Percentiles rank a stretch among this genome's conserved stretches.
phyloP scores from a whole-genome alignment of 2,329 filamentous ascomycete species.

The Geoglossum cookeanum region DNA sequence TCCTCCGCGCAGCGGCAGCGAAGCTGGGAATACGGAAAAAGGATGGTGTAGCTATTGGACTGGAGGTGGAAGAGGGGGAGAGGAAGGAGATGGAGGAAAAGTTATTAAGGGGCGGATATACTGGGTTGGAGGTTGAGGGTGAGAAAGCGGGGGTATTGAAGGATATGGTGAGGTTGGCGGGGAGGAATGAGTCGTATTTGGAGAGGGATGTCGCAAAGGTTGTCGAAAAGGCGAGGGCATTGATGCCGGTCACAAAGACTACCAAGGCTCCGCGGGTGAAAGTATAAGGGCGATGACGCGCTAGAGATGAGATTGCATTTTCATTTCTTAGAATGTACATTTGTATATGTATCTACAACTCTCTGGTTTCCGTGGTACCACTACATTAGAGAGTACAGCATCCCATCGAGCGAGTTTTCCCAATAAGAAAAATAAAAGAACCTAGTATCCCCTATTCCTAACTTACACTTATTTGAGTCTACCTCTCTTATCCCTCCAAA shows the following conservation, averaged over 20 bases:
- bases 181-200: neutral
- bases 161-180: neutral
- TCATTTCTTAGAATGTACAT: neutral
- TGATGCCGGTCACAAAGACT: neutral
- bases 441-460: too few species aligned
- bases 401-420: too few species aligned
- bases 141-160: neutral
- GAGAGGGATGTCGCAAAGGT: neutral
- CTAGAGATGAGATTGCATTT: neutral
- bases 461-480: too few species aligned
- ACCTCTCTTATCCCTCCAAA: conserved; percentile 15
- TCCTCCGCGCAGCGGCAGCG: neutral
- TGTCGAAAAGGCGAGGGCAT: neutral
- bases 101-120: neutral
- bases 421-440: too few species aligned
- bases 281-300: neutral
- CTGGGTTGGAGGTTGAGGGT: neutral
- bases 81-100: neutral
- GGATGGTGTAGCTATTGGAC: neutral
- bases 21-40: neutral
- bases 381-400: too few species aligned
- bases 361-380: neutral
- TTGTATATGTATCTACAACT: neutral
- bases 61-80: neutral
- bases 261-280: neutral